Percentiles rank a stretch among this genome's conserved stretches.
Conservation (phyloP, 2,329 filamentous ascomycete species). For the Apiospora koreana region DNA sequence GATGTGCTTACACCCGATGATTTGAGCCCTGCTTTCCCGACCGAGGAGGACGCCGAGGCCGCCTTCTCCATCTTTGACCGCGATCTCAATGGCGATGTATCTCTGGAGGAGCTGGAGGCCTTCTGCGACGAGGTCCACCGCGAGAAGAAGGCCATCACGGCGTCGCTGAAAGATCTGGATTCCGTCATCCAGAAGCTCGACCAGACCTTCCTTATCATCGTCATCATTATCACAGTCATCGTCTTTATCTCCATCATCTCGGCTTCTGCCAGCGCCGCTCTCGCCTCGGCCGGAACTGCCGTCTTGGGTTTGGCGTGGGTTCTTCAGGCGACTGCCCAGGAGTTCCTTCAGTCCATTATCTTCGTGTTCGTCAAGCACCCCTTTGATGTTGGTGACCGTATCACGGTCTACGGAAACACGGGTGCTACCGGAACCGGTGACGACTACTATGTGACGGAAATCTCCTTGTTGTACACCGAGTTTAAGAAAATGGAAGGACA, state of each 20-base stretch:
- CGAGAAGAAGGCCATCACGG: conserved; percentile 93
- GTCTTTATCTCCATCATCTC: conserved; percentile 91
- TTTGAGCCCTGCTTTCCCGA: conserved; percentile 75
- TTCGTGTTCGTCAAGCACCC: conserved; percentile 98
- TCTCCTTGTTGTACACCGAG: conserved; percentile 89
- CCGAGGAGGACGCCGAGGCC: conserved; percentile 81
- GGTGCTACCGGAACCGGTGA: conserved; percentile 78
- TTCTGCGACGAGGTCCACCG: conserved; percentile 93
- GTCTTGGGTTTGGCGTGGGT: conserved; percentile 92
- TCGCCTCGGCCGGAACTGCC: conserved; percentile 86
- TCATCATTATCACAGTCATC: conserved; percentile 76
- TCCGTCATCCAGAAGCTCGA: conserved; percentile 91
- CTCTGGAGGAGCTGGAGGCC: conserved; percentile 89
- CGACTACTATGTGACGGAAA: conserved; percentile 95
- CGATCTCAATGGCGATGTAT: conserved; percentile 94
- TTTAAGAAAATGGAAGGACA: conserved; percentile 99
- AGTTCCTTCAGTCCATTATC: conserved; percentile 90
- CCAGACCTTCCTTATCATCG: conserved; percentile 84
- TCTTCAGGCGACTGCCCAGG: conserved; percentile 88
- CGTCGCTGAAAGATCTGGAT: conserved; percentile 91
- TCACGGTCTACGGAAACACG: conserved; percentile 88
- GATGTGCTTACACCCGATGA: conserved; percentile 81
- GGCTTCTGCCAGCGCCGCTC: conserved; percentile 81
- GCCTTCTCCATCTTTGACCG: conserved; percentile 94
- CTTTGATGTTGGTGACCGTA: conserved; percentile 92